Evolutionary conservation across 2,329 filamentous ascomycete species (phyloP), one percentile per base, ranked within the genome.

Genomic region (Colletotrichum agaves): DNA sequence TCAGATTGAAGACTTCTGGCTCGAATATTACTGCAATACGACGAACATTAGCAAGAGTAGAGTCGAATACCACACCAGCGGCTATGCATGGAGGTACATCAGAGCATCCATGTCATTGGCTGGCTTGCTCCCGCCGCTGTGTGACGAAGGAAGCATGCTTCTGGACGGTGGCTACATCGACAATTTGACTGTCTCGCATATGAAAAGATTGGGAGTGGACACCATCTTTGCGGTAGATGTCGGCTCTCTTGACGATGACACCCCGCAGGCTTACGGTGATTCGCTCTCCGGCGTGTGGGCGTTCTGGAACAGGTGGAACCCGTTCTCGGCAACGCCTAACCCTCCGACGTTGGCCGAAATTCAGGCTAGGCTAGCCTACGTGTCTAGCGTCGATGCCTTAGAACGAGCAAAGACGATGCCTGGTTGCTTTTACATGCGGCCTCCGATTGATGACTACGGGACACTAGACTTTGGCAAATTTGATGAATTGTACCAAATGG

Each of bases 21-120:
- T 99, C 11, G 94, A 97, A 73, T 99, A 93, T 78, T 99, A 99
- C 81, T 99, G 97, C 86, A 99, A 99, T 80, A 98, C 96, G 0
- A 99, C 97, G 41, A 99, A 98, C 78, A 98, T 99, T 80, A 97
- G 92, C 82, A 97, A 97, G 78, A 96, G 92, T 69, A 88, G 95
- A 19, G 89, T 89, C 3, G 96, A 99, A 77, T 94, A 97, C 72
- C 96, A 99, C 79, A 98, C 94, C 0, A 96, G 92, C 69, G 96
- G 96, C 13, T 99, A 99, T 75, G 95, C 96, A 0, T 99, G 96
- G 96, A 89, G 97, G 46, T 99, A 99, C 74, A 93, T 99, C 23
- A 88, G 96, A 50, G 96, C 96, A 0, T 97, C 94, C 11, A 99
- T 99, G 96, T 97, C 94, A 2, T 86, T 99, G 4, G 96, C 96